phyloP scores from a whole-genome alignment of 352 stramenopile species.

The Phytophthora pistaciae region DNA sequence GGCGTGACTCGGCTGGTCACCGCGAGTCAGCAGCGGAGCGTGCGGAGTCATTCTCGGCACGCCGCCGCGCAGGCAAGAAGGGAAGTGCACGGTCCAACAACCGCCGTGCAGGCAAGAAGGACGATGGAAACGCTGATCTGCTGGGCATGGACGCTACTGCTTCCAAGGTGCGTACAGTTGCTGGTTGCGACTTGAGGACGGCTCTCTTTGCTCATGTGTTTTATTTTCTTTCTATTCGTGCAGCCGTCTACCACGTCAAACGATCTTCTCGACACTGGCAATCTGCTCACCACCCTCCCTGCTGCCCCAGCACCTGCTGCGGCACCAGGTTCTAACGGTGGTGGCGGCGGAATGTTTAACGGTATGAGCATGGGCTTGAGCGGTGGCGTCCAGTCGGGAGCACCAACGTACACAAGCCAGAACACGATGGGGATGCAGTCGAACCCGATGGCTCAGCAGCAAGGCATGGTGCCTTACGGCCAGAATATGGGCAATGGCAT shows the following conservation, averaged over 20 bases:
- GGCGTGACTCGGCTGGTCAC: constrained; percentile 29
- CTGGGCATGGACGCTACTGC: constrained; percentile 59
- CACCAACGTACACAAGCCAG: constrained; percentile 50
- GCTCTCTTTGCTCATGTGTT: constrained; percentile 1
- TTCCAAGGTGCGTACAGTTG: constrained; percentile 36
- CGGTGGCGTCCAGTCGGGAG: constrained; percentile 25
- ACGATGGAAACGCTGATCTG: constrained; percentile 63
- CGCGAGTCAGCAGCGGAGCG: constrained; percentile 53
- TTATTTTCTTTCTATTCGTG: constrained; percentile 4
- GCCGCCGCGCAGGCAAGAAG: constrained; percentile 78
- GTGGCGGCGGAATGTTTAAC: constrained; percentile 62
- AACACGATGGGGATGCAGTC: constrained; percentile 44
- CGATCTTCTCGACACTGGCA: constrained; percentile 59
- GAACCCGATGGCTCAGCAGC: constrained; percentile 32
- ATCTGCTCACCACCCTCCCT: constrained; percentile 56
- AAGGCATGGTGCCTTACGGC: constrained; percentile 42
- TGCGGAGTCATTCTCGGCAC: constrained; percentile 76
- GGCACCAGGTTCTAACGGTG: constrained; percentile 30
- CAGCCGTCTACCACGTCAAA: constrained; percentile 41
- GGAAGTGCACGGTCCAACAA: constrained; percentile 46
- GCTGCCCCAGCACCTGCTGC: constrained; percentile 37
- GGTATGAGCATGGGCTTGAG: constrained; percentile 69
- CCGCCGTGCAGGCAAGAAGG: constrained; percentile 60
- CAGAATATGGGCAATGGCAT: constrained; percentile 48
- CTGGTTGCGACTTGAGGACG: background rate